Conservation (phyloP, 169 alveolate species). For the Cryptosporidium parvum region DNA sequence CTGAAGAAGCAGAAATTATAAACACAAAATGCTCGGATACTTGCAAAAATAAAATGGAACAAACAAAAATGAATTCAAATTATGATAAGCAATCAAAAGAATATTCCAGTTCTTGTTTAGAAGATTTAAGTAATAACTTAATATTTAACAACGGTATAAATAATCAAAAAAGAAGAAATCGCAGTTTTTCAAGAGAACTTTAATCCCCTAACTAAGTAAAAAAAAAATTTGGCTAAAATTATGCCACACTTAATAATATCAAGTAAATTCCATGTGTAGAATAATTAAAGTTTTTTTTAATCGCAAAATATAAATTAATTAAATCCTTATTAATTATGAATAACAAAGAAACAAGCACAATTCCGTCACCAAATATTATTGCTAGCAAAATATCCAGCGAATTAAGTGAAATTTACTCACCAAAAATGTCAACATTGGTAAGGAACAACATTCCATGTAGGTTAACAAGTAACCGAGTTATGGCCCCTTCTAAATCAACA, state of each 20-base stretch:
- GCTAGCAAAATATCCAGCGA: slow-evolving; percentile 2
- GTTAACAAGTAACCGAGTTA: slow-evolving; percentile 42
- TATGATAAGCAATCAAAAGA: not conserved
- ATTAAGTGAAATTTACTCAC: slow-evolving; percentile 12
- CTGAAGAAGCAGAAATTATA: not conserved
- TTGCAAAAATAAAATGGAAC: not conserved
- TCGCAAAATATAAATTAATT: not conserved
- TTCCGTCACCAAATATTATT: not conserved
- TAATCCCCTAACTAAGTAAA: not conserved
- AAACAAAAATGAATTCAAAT: not conserved
- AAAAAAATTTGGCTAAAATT: not conserved
- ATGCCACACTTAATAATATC: slow-evolving; percentile 14
- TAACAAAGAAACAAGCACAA: not conserved
- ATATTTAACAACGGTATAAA: not conserved
- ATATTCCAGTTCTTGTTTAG: not conserved
- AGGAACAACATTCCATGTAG: slow-evolving; percentile 29
- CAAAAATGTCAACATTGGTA: not conserved
- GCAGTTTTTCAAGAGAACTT: slow-evolving; percentile 30
- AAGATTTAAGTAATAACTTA: not conserved
- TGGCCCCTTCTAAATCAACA: slow-evolving; percentile 55
- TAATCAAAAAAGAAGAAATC: slow-evolving; percentile 3
- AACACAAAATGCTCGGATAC: not conserved
- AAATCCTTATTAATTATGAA: not conserved
- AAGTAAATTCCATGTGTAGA: not conserved
- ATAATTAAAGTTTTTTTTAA: not conserved